Evolutionary conservation across 2,329 filamentous ascomycete genomes (phyloP).

Genomic region (Venturia oleaginea): DNA sequence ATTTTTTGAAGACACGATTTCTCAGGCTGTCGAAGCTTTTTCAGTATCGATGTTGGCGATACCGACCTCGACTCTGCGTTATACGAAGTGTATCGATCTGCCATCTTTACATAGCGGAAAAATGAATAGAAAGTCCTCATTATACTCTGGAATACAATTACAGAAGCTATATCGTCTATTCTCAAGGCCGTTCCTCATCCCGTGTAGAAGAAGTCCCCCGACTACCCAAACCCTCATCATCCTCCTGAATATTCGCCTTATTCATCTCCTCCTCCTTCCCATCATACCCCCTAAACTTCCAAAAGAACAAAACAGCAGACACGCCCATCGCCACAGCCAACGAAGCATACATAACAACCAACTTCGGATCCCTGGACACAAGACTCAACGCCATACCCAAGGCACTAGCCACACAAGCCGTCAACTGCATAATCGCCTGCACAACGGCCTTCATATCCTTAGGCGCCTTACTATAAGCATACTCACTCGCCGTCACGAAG

Average conservation of each 20-base stretch:
- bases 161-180: no score
- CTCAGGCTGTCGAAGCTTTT: no score
- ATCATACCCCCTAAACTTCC: constrained; percentile 22
- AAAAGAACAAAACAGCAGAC: constrained; percentile 19
- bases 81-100: no score
- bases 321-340: constrained; percentile 20
- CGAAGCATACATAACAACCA: constrained; percentile 23
- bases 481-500: constrained; percentile 34
- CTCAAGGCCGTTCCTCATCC: neutral
- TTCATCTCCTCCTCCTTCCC: constrained; percentile 12
- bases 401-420: constrained; percentile 25
- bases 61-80: no score
- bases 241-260: constrained; percentile 26
- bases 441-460: constrained; percentile 32
- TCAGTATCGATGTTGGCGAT: no score
- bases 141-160: no score
- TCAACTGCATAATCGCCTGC: constrained; percentile 27
- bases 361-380: constrained; percentile 23
- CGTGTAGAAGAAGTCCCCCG: neutral
- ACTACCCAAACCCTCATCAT: neutral
- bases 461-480: constrained; percentile 35
- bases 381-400: constrained; percentile 26
- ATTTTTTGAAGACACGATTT: no score
- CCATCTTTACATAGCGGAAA: no score
- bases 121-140: no score